phyloP scores from a whole-genome alignment of 305 asterid genomes.

The Nicotiana rustica region DNA sequence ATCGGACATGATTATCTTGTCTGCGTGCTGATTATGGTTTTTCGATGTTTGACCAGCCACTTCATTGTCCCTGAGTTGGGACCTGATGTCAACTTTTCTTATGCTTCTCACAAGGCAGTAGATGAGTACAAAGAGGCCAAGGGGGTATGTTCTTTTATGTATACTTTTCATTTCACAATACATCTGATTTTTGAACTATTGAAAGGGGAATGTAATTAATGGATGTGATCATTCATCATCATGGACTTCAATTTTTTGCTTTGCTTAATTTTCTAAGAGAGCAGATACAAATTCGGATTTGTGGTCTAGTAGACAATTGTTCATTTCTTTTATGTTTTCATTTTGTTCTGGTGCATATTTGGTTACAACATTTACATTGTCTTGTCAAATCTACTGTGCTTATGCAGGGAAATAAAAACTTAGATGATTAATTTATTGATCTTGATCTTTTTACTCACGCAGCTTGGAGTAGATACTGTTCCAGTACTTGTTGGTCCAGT shows the following conservation, averaged over 20 bases:
- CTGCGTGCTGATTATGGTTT: conserved; percentile 3
- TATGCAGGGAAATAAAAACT: neutral
- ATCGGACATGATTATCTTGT: neutral
- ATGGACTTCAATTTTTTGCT: neutral
- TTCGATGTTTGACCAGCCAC: conserved; percentile 48
- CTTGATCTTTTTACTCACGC: conserved; percentile 37
- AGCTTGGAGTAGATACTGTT: conserved; percentile 80
- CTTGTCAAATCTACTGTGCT: neutral
- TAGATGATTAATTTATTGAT: conserved; percentile 26
- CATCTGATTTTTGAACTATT: neutral
- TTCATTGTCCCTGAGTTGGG: conserved; percentile 54
- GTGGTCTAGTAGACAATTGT: neutral
- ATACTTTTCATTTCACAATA: neutral
- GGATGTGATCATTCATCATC: neutral
- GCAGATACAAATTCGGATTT: neutral
- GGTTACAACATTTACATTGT: neutral
- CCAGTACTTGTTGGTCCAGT: conserved; percentile 88
- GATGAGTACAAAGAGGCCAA: conserved; percentile 51
- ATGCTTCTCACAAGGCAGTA: conserved; percentile 54
- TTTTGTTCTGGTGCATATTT: neutral
- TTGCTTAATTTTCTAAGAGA: neutral
- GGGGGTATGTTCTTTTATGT: conserved; percentile 40
- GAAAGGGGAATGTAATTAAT: neutral
- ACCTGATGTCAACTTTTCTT: conserved; percentile 47
- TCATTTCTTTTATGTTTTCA: neutral